Evolutionary conservation across 495 filamentous ascomycete genomes (phyloP), one percentile per base, ranked within the genome.

Genomic region (Xylaria intraflava): DNA sequence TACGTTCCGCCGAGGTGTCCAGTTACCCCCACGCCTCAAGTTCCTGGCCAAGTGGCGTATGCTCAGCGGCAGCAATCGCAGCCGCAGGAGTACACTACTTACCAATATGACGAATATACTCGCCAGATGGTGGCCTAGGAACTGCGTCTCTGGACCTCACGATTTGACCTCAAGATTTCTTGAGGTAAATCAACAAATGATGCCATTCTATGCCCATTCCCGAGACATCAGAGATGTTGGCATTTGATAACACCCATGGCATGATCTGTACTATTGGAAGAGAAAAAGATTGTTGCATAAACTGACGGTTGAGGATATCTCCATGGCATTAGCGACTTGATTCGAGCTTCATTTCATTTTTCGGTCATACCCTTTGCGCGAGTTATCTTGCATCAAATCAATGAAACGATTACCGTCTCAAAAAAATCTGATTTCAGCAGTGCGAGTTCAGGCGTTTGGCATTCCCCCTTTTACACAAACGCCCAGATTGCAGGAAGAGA

Each of bases 21-120:
- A 0, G 74, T 80, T 24, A 82, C 78, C 6, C 77, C 78, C 24
- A 79, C 75, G 1, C 75, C 77, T 22, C 73, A 70, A 38, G 58
- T 58, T 40, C 55, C 61, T 24, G 56, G 9, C 41, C 43, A 47
- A 46, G 24, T 46, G 8, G 58, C 51, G 24, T 62, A 62, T 46
- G 31, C 46, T 8, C 64, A 66, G 20, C 55, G 56, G 26, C 54
- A 58, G 31, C 30, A 59, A 38, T 19, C 55, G n/a, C 30, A 59
- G 31, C 20, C 55, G n/a, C 61, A 64, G 26, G 58, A 62, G 17
- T 66, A 62, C 52, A 43, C 64, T n/a, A 23, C 48, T 20, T 64
- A 64, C 39, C 46, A 58, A 17, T 62, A 62, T 27, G 54, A 60
- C 23, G 56, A 62, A 53, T 66, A 62, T 35, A 58, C 51, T 11